Percentiles rank a stretch among this genome's conserved stretches.
phyloP scores from a whole-genome alignment of 164 flowering plant species.

The Amborella trichopoda region DNA sequence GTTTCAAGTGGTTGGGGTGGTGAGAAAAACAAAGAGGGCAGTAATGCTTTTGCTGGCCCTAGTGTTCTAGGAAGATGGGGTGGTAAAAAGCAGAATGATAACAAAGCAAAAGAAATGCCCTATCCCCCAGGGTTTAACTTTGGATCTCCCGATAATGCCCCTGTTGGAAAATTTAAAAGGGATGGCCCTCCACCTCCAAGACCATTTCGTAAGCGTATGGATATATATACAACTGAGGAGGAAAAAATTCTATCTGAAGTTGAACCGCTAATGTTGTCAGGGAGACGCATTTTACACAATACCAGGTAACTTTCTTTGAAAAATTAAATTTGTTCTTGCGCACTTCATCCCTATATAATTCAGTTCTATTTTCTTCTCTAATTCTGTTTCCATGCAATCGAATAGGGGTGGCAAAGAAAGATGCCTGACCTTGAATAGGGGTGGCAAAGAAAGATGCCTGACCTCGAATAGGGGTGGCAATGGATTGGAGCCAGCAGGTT shows the following conservation, averaged over 20 bases:
- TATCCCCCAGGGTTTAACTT: too few species aligned
- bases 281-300: constrained; percentile 51
- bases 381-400: neutral
- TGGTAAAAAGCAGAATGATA: too few species aligned
- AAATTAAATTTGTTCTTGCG: neutral
- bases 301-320: constrained; percentile 37
- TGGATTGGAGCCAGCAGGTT: neutral
- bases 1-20: constrained; percentile 19
- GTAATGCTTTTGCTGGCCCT: too few species aligned
- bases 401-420: too few species aligned
- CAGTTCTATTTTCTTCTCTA: neutral
- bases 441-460: neutral
- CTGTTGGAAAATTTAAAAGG: constrained; percentile 3
- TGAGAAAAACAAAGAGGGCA: constrained; percentile 5
- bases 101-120: neutral
- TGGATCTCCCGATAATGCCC: neutral
- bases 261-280: constrained; percentile 50
- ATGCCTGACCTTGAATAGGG: neutral
- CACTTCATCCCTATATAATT: neutral
- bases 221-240: constrained; percentile 64
- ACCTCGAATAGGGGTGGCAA: neutral
- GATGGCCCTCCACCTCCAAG: constrained; percentile 16
- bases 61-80: too few species aligned
- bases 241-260: constrained; percentile 48
- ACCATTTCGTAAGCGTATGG: constrained; percentile 46